phyloP scores from a whole-genome alignment of 78 protist species.

The Emiliania huxleyi region DNA sequence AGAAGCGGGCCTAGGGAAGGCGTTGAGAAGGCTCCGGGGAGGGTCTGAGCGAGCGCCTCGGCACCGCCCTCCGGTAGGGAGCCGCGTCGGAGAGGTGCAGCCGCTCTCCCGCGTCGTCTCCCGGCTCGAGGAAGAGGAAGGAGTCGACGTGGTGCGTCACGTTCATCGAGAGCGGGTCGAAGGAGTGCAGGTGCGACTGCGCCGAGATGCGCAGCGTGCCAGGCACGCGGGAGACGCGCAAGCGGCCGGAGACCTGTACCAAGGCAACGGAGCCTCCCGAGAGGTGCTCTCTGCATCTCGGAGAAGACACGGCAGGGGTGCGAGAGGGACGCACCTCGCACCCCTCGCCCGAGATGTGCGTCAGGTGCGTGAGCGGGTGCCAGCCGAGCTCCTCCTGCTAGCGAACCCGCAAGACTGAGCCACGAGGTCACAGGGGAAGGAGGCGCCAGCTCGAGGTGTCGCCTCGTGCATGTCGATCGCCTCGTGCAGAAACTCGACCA shows the following conservation, averaged over 20 bases:
- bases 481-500: neutral
- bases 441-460: neutral
- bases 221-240: neutral
- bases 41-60: neutral
- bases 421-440: no score
- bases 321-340: no score
- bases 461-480: neutral
- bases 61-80: neutral
- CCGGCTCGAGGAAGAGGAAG: neutral
- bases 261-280: no score
- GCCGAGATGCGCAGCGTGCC: slow-evolving; percentile 11
- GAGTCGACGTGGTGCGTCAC: neutral
- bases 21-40: neutral
- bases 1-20: neutral
- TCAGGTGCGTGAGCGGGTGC: no score
- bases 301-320: no score
- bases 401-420: no score
- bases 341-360: no score
- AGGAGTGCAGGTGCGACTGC: neutral
- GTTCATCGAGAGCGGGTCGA: neutral
- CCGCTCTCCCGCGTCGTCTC: no score
- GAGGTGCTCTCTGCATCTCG: neutral
- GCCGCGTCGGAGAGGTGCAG: neutral
- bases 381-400: no score
- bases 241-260: neutral